Percentiles rank a stretch among this genome's conserved stretches.
phyloP scores from a whole-genome alignment of 257 asterid species.

The Haberlea rhodopensis region DNA sequence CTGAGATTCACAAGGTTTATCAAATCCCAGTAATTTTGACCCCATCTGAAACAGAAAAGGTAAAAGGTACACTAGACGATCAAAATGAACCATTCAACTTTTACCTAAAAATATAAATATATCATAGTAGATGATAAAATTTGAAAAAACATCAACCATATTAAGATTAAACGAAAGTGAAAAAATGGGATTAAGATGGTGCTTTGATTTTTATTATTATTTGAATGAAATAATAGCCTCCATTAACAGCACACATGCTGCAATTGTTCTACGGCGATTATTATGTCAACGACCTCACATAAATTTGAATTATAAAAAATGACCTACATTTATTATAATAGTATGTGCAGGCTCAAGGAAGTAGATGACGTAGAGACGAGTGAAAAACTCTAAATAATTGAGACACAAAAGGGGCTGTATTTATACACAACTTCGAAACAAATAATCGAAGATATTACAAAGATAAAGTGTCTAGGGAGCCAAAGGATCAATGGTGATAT shows the following conservation, averaged over 20 bases:
- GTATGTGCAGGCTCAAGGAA: too few relatives aligned
- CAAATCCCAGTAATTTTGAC: neutral
- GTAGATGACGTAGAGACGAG: too few relatives aligned
- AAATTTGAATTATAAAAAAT: too few relatives aligned
- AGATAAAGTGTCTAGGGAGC: too few relatives aligned
- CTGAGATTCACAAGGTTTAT: neutral
- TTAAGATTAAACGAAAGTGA: neutral
- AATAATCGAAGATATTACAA: too few relatives aligned
- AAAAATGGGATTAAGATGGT: neutral
- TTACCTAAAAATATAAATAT: constrained; percentile 9
- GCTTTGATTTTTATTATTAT: neutral
- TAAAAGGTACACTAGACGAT: neutral
- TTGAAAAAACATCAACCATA: neutral
- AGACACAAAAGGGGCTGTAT: too few relatives aligned
- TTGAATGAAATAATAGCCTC: neutral
- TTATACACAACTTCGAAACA: too few relatives aligned
- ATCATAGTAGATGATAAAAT: neutral
- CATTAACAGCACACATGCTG: neutral
- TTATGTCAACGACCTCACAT: neutral
- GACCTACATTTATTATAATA: neutral
- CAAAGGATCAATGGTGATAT: too few relatives aligned
- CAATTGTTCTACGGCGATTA: neutral
- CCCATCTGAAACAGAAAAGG: constrained; percentile 2
- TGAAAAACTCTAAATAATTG: too few relatives aligned
- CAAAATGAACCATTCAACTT: neutral